Base-by-base conservation (phyloP, 2,329 filamentous ascomycete genomes). In the Clonostachys byssicola region DNA sequence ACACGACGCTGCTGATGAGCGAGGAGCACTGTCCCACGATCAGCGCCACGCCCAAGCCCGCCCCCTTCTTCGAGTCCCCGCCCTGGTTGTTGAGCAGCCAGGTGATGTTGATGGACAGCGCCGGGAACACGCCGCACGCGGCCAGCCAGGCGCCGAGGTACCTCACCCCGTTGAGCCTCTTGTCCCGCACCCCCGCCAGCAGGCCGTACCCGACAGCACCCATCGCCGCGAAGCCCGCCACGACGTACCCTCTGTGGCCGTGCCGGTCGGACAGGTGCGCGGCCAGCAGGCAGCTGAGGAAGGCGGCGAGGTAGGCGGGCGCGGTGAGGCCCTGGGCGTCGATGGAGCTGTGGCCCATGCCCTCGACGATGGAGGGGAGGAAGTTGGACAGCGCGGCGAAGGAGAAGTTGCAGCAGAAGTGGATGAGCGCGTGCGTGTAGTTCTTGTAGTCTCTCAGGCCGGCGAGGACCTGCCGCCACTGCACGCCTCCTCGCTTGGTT, bases 281-380 rank as follows among this genome's bases (percentile, higher is more conserved):
- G 1, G 56, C 59, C 9, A 52, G 35, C 14, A 65, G 47, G 36
- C 59, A 63, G 41, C 59, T 56, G 1, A 71, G 38, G 45, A 71
- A 72, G 4, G 68, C 61, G 5, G 52, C 54, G 38, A 72, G 61
- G 49, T 72, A 73, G 3, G 67, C 62, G 1, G 68, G 69, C 1
- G 70, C 70, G 0, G 66, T 60, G 1, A 73, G 55, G 1, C 70
- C 70, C 48, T 73, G 68, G 1, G 69, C 66, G 30, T 66, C 56
- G 47, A 72, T 49, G 5, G 58, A 57, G 1, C 58, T 62, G 47
- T 66, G 70, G 5, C 69, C 69, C 62, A 72, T 64, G 20, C 63
- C 60, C 30, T 60, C 34, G 7, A 72, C 53, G 40, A 72, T 71
- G 7, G 67, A 70, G 1, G 69, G 69, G 3, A 72, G 57, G 42